Evolutionary conservation across 495 filamentous ascomycete species (phyloP), one percentile per base, ranked within the genome.

Genomic region (Xylaria venustula): DNA sequence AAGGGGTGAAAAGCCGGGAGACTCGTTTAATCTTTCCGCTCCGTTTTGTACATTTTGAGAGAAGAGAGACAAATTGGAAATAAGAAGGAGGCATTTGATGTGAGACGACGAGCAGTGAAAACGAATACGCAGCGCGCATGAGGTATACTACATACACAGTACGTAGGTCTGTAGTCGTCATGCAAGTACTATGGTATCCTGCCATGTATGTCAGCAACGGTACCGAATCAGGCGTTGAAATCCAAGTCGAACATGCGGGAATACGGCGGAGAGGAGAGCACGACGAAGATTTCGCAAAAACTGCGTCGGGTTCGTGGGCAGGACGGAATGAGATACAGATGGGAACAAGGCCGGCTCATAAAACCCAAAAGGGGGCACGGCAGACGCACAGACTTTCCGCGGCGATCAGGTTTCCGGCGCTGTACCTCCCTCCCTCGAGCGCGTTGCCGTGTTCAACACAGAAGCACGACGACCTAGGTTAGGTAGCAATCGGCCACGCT

Each of bases 131-230:
- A 15, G 45, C 19, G 45, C 40, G 45, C 26, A 4, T 19, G n/a
- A n/a, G 26, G 23, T 41, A 22, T 14, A n/a, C 32, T 20, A 41
- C 45, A 58, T 41, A 36, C 22, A 22, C 15, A 42, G 25, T 41
- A 36, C 22, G 34, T 20, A 42, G 25, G 32, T 59, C 37, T n/a
- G 36, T 30, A n/a, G n/a, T n/a, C n/a, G n/a, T 47, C 54, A 58
- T 48, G 54, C 54, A 48, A 36, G 54, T 50, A 34, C 11, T 15
- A 34, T 36, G 49, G 49, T 23, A 19, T 47, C 22, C 45, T 28
- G 23, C 19, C 30, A 58, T 58, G 55, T 58, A 58, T 58, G 55
- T 58, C 55, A 58, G 55, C 55, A 20, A 20, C 17, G 20, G 12
- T 8, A 30, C 32, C 54, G 54, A 58, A 58, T 58, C 30, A 58